Conservation (phyloP, 78 protist genomes). For the Dictyostelium intermedium region DNA sequence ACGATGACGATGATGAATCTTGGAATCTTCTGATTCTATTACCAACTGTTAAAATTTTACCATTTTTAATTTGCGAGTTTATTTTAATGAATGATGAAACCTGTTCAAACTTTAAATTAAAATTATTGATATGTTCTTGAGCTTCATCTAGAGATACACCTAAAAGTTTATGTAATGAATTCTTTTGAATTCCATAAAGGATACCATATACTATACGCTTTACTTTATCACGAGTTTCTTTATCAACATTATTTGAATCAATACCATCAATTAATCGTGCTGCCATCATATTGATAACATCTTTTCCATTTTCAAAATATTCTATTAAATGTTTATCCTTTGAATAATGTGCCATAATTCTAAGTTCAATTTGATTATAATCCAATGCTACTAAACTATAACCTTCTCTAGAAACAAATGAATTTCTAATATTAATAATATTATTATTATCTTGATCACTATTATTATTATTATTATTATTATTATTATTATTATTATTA, state of each 20-base stretch:
- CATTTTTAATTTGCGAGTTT: neutral
- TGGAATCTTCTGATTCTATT: constrained; percentile 19
- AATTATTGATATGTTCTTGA: neutral
- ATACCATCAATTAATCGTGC: neutral
- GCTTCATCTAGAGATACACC: constrained; percentile 3
- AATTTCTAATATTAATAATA: constrained; percentile 21
- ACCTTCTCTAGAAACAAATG: constrained; percentile 35
- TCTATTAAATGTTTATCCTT: constrained; percentile 14
- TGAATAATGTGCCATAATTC: constrained; percentile 65
- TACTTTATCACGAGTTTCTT: constrained; percentile 21
- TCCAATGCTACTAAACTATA: constrained; percentile 21
- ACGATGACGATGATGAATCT: neutral
- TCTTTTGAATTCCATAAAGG: constrained; percentile 64
- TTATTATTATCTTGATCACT: neutral
- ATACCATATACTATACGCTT: constrained; percentile 70
- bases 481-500: neutral
- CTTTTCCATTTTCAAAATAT: constrained; percentile 25
- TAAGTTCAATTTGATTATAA: constrained; percentile 73
- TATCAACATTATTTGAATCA: neutral
- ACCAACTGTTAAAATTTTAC: constrained; percentile 16
- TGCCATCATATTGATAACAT: constrained; percentile 68
- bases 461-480: neutral
- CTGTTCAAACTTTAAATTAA: neutral
- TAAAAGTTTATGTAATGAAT: neutral
- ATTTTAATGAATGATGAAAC: neutral